A percentile compares a stretch with the other conserved stretches of the same genome.
Evolutionary conservation across 2,329 filamentous ascomycete genomes (phyloP).

Genomic region (Sporothrix humicola): DNA sequence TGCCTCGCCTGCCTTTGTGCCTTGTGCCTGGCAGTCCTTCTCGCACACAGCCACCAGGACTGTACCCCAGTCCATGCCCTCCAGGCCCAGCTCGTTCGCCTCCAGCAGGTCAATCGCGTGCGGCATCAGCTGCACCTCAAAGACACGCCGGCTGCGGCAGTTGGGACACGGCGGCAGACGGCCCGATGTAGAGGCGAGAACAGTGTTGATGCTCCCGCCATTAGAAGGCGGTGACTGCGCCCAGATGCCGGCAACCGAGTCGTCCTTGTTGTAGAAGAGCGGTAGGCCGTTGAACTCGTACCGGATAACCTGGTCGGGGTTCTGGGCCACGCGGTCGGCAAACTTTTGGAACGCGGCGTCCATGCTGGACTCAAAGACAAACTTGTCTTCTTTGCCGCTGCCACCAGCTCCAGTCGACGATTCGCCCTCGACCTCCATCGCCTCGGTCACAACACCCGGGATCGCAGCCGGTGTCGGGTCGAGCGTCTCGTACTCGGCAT

Average conservation of each 20-base stretch:
- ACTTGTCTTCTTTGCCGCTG: conserved; percentile 66
- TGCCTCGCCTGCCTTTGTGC: conserved; percentile 64
- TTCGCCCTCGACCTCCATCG: conserved; percentile 53
- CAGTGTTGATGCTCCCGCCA: conserved; percentile 41
- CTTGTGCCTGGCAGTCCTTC: conserved; percentile 72
- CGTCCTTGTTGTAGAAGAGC: conserved; percentile 79
- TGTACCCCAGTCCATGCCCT: conserved; percentile 99
- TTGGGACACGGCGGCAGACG: conserved; percentile 76
- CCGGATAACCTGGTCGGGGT: conserved; percentile 80
- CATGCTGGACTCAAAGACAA: conserved; percentile 74
- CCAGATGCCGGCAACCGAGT: conserved; percentile 69
- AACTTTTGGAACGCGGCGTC: conserved; percentile 81
- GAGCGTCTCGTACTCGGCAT: conserved; percentile 91
- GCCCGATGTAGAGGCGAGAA: conserved; percentile 38
- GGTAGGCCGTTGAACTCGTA: conserved; percentile 78
- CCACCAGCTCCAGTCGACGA: conserved; percentile 41
- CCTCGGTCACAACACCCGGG: conserved; percentile 53
- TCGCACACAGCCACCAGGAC: conserved; percentile 85
- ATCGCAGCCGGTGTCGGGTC: conserved; percentile 58
- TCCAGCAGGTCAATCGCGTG: conserved; percentile 90
- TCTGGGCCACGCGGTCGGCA: conserved; percentile 76
- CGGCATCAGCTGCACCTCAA: conserved; percentile 91
- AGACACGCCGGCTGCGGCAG: conserved; percentile 77
- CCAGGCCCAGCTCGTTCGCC: conserved; percentile 69
- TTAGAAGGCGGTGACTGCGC: conserved; percentile 39